phyloP scores from a whole-genome alignment of 352 stramenopile species.

The Peronospora farinosa region DNA sequence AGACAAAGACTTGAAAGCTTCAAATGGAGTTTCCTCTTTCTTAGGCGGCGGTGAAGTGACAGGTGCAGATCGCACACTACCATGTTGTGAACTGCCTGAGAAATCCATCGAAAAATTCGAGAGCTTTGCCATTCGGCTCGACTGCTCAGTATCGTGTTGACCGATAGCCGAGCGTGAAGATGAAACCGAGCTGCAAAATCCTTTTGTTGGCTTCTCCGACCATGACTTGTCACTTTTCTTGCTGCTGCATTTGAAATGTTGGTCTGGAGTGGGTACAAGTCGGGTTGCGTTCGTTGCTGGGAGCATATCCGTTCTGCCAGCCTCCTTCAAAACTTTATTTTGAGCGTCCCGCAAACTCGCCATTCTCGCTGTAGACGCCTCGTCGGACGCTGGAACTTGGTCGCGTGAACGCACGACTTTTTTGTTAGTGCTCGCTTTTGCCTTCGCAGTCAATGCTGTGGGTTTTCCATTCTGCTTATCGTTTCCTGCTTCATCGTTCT shows the following conservation, averaged over 20 bases:
- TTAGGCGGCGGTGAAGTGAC: not conserved
- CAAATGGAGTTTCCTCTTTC: slow-evolving; percentile 20
- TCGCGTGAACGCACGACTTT: not conserved
- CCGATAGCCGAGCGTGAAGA: slow-evolving; percentile 8
- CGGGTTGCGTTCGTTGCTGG: not conserved
- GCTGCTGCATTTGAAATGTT: slow-evolving; percentile 1
- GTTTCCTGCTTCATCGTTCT: slow-evolving; percentile 1
- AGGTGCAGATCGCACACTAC: not conserved
- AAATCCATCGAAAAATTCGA: slow-evolving; percentile 6
- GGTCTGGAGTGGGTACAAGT: not conserved
- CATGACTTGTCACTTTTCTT: slow-evolving; percentile 5
- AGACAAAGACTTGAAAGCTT: slow-evolving; percentile 26
- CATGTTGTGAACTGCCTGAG: slow-evolving; percentile 1
- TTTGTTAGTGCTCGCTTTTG: slow-evolving; percentile 1
- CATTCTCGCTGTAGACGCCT: not conserved
- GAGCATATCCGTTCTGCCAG: not conserved
- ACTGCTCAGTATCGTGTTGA: slow-evolving; percentile 5
- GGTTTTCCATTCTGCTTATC: not conserved
- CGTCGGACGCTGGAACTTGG: not conserved
- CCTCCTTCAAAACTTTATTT: slow-evolving; percentile 3
- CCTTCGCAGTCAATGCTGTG: not conserved
- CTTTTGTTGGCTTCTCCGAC: slow-evolving; percentile 7
- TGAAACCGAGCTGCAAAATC: slow-evolving; percentile 1
- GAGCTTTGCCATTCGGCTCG: slow-evolving; percentile 1
- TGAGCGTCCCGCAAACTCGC: not conserved